Base-by-base conservation (phyloP, 2,329 filamentous ascomycete species). In the Botrytis pseudocinerea region DNA sequence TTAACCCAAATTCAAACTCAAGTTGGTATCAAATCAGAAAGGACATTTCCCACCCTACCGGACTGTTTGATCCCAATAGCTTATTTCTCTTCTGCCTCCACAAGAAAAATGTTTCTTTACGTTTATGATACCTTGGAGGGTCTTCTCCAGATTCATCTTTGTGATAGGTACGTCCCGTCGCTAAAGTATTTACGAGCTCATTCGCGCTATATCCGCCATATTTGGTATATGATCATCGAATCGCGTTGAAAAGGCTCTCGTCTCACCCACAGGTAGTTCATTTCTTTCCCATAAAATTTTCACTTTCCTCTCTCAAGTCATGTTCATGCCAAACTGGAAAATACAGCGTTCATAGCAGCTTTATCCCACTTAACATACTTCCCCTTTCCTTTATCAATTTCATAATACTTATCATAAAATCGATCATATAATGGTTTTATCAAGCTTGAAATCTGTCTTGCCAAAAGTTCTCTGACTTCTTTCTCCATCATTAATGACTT, bases 291-390 rank as follows among this genome's bases (percentile, higher is more conserved):
- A 35, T 35, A 25, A 5, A 18, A 25, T 35, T 5, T 12, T 4
- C 4, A 20, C 51, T 4, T 44, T 32, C 5, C 16, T 35, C 20
- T 18, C 28, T 18, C 44, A 6, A 48, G 10, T 18, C 4, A 28
- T 25, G 2, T 18, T 63, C 22, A 71, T 65, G 44, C 69, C 14
- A 72, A n/a, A 10, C 44, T 65, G 59, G 78, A 63, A 70, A 82
- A 91, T 16, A 91, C 86, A 35, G 89, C 88, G 64, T 92, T 89
- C 79, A 99, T 91, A 65, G 90, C 89, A 59, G 87, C 86, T 85
- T 98, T 98, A 84, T 98, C 95, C 82, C 97, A 98, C 85, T 97
- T 98, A 82, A 97, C 94, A 83, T 98, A 97, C 83, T 99, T 99
- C 78, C 95, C 95, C 84, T 95, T 97, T 74, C 96, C 96, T 85